Conservation (phyloP, 2,329 filamentous ascomycete genomes). For the Nothophaeocryptopus gaeumannii region DNA sequence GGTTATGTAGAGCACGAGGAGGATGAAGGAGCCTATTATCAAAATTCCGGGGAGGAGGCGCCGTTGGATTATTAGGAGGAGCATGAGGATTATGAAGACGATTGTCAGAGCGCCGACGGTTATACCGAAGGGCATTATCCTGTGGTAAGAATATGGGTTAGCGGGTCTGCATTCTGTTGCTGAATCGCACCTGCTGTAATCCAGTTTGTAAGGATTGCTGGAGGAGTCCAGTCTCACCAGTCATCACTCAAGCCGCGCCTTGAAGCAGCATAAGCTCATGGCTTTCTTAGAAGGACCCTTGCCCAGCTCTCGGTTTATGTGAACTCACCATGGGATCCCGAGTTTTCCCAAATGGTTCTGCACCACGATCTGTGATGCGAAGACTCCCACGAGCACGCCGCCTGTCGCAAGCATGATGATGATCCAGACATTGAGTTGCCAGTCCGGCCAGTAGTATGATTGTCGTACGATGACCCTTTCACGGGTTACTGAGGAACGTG, state of each 20-base stretch:
- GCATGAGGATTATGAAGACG: constrained; percentile 57
- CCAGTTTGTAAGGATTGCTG: too few species aligned
- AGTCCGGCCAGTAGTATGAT: constrained; percentile 63
- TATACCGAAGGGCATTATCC: constrained; percentile 65
- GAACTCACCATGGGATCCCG: constrained; percentile 58
- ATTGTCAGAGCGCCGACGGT: constrained; percentile 56
- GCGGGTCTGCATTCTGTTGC: neutral
- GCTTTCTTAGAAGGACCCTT: too few species aligned
- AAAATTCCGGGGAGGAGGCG: constrained; percentile 59
- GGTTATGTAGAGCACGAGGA: constrained; percentile 60
- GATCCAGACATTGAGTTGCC: constrained; percentile 63
- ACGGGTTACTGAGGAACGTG: constrained; percentile 29
- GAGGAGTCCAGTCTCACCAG: too few species aligned
- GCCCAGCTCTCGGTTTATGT: neutral
- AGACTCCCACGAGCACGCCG: constrained; percentile 58
- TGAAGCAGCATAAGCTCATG: too few species aligned
- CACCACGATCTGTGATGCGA: constrained; percentile 58
- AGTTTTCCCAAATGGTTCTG: constrained; percentile 54
- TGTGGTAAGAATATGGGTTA: constrained; percentile 30
- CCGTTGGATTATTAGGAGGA: constrained; percentile 55
- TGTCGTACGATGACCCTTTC: constrained; percentile 44
- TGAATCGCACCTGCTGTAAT: neutral
- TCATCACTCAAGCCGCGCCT: too few species aligned
- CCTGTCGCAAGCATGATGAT: constrained; percentile 60
- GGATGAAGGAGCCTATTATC: constrained; percentile 59